phyloP scores from a whole-genome alignment of 768 basidiomycete species.

The Porpolomopsis calyptriformis region DNA sequence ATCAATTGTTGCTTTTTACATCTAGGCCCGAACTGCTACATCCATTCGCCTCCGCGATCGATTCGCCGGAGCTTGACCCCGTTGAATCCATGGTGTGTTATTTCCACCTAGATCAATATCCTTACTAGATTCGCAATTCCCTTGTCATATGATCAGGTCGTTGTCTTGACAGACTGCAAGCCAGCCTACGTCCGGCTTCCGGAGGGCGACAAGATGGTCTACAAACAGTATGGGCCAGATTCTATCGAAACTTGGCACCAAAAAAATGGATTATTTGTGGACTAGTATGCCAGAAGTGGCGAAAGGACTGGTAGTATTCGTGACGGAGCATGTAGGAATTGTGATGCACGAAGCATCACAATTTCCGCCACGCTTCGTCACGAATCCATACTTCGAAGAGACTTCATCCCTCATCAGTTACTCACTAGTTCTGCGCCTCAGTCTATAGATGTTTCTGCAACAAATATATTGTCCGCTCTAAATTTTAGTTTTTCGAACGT shows the following conservation, averaged over 20 bases:
- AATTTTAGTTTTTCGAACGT: no score
- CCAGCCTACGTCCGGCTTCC: slow-evolving; percentile 55
- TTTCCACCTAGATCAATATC: not conserved
- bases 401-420: no score
- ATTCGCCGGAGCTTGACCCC: slow-evolving; percentile 42
- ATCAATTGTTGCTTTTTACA: not conserved
- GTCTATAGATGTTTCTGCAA: no score
- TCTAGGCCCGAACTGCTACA: slow-evolving; percentile 53
- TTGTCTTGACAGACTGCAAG: slow-evolving; percentile 38
- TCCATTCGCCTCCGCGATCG: slow-evolving; percentile 60
- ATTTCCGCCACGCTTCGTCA: no score
- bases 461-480: no score
- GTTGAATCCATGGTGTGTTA: slow-evolving; percentile 41
- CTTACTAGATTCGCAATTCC: not conserved
- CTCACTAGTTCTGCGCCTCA: no score
- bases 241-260: slow-evolving; percentile 56
- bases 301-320: no score
- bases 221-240: slow-evolving; percentile 31
- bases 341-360: no score
- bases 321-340: no score
- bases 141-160: slow-evolving; percentile 25
- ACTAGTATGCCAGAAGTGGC: slow-evolving; percentile 4
- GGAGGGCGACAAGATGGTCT: slow-evolving; percentile 40
- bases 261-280: slow-evolving; percentile 34
- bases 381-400: no score